These are phyloP conservation scores for Strobilomyces confusus DNA, from an alignment of 768 basidiomycete genomes.

Conservation along the genomic window DNA sequence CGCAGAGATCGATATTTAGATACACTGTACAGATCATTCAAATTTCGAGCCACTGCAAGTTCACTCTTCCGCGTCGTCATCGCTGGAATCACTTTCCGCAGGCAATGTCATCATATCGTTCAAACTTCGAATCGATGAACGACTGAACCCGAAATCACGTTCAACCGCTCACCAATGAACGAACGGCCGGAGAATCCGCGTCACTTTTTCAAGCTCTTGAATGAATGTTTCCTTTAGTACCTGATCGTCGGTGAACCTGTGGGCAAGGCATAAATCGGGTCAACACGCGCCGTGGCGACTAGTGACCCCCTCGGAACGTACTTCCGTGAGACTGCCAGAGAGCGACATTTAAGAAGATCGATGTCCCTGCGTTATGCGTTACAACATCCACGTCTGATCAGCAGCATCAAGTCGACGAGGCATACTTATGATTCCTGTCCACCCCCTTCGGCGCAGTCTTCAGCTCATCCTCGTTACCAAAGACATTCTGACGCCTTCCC, in stretches of 20 bases:
- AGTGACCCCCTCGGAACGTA: conserved; percentile 29
- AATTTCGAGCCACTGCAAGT: not conserved
- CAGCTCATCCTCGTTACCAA: conserved; percentile 82
- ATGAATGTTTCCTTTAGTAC: conserved; percentile 65
- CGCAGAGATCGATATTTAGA: not conserved
- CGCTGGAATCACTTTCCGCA: conserved; percentile 21
- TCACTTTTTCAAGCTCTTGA: conserved; percentile 53
- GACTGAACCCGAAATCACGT: not conserved
- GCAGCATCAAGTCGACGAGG: not conserved
- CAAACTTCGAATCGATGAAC: conserved; percentile 39
- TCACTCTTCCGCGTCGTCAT: conserved; percentile 9
- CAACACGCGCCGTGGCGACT: conserved; percentile 1
- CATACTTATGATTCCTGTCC: conserved; percentile 73
- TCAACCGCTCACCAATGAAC: conserved; percentile 62
- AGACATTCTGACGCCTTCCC: conserved; percentile 69
- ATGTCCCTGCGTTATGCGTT: conserved; percentile 64
- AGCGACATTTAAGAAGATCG: conserved; percentile 82
- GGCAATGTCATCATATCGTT: conserved; percentile 69
- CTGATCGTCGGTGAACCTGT: conserved; percentile 71
- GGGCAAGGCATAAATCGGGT: conserved; percentile 10
- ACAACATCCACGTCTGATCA: not conserved
- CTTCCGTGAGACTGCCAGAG: conserved; percentile 65
- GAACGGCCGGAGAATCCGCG: conserved; percentile 61
- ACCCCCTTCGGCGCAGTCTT: conserved; percentile 92
- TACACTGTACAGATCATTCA: conserved; percentile 2